phyloP scores from a whole-genome alignment of 495 filamentous ascomycete genomes.

The Wilcoxina mikolae region DNA sequence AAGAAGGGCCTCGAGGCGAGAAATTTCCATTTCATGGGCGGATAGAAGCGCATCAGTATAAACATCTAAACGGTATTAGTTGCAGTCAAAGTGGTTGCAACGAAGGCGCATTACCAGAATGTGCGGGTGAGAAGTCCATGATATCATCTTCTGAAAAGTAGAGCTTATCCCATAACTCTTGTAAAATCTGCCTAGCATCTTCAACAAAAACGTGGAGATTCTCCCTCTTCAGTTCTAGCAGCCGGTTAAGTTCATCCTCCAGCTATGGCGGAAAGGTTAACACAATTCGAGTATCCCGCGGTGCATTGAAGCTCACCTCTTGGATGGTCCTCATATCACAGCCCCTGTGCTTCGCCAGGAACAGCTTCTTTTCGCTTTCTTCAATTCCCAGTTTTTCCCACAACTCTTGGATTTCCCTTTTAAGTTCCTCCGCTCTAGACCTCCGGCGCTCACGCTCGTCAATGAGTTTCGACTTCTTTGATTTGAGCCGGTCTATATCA shows the following conservation, averaged over 20 bases:
- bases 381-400: conserved; percentile 84
- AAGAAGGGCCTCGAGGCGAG: conserved; percentile 61
- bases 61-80: conserved; percentile 39
- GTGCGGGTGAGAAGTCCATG: conserved; percentile 89
- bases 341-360: conserved; percentile 48
- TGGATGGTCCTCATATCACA: conserved; percentile 39
- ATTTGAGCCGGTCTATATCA: conserved; percentile 57
- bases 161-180: conserved; percentile 84
- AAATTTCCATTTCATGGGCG: conserved; percentile 79
- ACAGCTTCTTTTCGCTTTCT: conserved; percentile 63
- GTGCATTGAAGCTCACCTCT: conserved; percentile 75
- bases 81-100: neutral
- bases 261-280: conserved; percentile 38
- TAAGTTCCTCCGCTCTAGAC: conserved; percentile 62
- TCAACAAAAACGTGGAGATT: conserved; percentile 93
- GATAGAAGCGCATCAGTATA: conserved; percentile 81
- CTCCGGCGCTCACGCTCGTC: conserved; percentile 90
- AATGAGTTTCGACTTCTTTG: conserved; percentile 65
- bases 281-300: no score
- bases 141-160: conserved; percentile 97
- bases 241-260: conserved; percentile 67
- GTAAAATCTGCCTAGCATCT: conserved; percentile 73
- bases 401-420: conserved; percentile 54
- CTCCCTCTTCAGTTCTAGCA: conserved; percentile 86
- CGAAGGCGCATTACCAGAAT: conserved; percentile 56